Conservation (phyloP, 2,329 filamentous ascomycete genomes). For the Endothia cerciana region DNA sequence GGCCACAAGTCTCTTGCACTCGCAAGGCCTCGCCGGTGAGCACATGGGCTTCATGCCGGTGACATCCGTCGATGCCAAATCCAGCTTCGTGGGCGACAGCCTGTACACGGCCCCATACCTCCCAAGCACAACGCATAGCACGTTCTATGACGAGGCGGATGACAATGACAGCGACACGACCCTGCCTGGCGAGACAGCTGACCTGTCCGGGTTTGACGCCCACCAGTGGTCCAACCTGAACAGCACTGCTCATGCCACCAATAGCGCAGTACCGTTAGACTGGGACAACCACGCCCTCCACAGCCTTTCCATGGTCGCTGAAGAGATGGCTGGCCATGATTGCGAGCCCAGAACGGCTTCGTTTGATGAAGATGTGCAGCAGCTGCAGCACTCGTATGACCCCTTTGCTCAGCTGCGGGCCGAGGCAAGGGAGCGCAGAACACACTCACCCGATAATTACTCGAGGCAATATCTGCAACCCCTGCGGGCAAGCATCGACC, state of each 20-base stretch:
- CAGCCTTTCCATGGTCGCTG: constrained; percentile 23
- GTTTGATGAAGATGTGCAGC: constrained; percentile 20
- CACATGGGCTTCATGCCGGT: constrained; percentile 45
- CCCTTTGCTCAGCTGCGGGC: constrained; percentile 25
- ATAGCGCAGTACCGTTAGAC: constrained; percentile 19
- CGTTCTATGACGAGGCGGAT: constrained; percentile 26
- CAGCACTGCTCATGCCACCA: constrained; percentile 17
- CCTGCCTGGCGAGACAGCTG: constrained; percentile 21
- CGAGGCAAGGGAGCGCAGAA: constrained; percentile 22
- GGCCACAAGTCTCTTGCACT: constrained; percentile 30
- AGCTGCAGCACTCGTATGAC: constrained; percentile 26
- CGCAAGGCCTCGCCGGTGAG: constrained; percentile 35
- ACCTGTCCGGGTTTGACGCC: constrained; percentile 17
- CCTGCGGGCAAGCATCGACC: constrained; percentile 8
- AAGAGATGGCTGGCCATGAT: constrained; percentile 19
- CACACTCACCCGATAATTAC: constrained; percentile 21
- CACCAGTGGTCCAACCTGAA: constrained; percentile 27
- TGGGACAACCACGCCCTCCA: constrained; percentile 27
- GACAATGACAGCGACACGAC: constrained; percentile 29
- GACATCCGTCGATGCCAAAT: constrained; percentile 37
- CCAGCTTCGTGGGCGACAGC: constrained; percentile 34
- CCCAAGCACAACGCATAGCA: constrained; percentile 15
- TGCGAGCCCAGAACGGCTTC: constrained; percentile 9
- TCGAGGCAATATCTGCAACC: constrained; percentile 18
- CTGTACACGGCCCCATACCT: constrained; percentile 37